These are phyloP conservation scores for Chrysopogon serrulatus DNA, from an alignment of 176 grass and related monocot genomes.

Conservation along the genomic window DNA sequence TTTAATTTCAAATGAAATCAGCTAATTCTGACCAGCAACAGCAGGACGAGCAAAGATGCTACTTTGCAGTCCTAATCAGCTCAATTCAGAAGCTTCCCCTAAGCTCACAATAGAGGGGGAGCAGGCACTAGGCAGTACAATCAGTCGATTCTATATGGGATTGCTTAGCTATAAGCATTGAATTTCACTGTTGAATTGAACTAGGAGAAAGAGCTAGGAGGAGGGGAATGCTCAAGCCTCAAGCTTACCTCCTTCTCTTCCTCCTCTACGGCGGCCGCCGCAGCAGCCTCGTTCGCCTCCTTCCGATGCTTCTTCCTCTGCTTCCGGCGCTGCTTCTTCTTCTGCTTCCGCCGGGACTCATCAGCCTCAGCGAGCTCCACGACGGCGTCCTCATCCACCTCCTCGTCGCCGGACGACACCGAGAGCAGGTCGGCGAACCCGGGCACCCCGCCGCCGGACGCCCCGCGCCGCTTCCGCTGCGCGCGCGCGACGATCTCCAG, in stretches of 20 bases:
- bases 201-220: neutral
- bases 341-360: constrained; percentile 32
- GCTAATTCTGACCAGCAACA: neutral
- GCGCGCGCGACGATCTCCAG: constrained; percentile 67
- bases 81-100: neutral
- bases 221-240: neutral
- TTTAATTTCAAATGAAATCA: neutral
- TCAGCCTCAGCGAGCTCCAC: constrained; percentile 29
- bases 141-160: neutral
- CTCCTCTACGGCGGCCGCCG: neutral
- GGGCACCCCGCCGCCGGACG: constrained; percentile 15
- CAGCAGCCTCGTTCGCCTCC: constrained; percentile 10
- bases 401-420: constrained; percentile 35
- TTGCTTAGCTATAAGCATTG: neutral
- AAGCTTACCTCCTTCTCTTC: neutral
- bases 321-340: constrained; percentile 44
- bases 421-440: neutral
- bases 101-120: neutral
- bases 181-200: neutral
- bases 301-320: constrained; percentile 42
- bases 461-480: constrained; percentile 5
- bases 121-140: neutral
- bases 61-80: neutral
- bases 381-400: constrained; percentile 26
- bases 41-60: neutral